phyloP scores from a whole-genome alignment of 495 filamentous ascomycete genomes.

The Rhypophila decipiens region DNA sequence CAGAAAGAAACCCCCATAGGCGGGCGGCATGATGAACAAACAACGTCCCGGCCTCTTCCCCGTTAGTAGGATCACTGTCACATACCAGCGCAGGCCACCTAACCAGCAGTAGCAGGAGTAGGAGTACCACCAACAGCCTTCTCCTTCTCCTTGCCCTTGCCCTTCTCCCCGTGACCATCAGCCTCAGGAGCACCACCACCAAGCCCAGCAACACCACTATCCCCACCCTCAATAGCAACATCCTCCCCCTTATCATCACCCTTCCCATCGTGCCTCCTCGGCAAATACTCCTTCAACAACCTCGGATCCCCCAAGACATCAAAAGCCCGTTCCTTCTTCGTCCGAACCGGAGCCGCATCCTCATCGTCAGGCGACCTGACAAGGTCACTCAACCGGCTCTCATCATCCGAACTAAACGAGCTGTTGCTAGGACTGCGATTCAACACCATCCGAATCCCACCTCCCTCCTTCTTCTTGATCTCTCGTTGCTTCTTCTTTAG shows the following conservation, averaged over 20 bases:
- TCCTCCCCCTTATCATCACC: too few species aligned
- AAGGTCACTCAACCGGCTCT: constrained; percentile 62
- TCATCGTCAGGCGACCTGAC: constrained; percentile 12
- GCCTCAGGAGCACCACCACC: too few species aligned
- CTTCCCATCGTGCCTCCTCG: too few species aligned
- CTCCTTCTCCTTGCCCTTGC: background rate
- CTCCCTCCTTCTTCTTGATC: constrained; percentile 56
- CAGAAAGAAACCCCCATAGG: too few species aligned
- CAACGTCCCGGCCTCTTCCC: too few species aligned
- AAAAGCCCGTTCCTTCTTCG: constrained; percentile 38
- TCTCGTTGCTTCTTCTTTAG: constrained; percentile 42
- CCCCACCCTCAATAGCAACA: background rate
- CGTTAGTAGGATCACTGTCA: too few species aligned
- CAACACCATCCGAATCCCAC: constrained; percentile 58
- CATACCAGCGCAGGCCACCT: too few species aligned
- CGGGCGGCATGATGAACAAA: too few species aligned
- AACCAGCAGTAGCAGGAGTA: too few species aligned
- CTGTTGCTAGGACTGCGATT: constrained; percentile 46
- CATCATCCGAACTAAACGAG: constrained; percentile 66
- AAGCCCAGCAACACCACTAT: background rate
- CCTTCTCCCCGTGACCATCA: constrained; percentile 1
- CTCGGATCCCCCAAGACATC: constrained; percentile 36
- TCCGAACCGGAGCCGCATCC: constrained; percentile 22
- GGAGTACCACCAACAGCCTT: too few species aligned
- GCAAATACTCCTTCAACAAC: constrained; percentile 20